phyloP scores from a whole-genome alignment of 2,329 filamentous ascomycete species.

The Didymella exigua region DNA sequence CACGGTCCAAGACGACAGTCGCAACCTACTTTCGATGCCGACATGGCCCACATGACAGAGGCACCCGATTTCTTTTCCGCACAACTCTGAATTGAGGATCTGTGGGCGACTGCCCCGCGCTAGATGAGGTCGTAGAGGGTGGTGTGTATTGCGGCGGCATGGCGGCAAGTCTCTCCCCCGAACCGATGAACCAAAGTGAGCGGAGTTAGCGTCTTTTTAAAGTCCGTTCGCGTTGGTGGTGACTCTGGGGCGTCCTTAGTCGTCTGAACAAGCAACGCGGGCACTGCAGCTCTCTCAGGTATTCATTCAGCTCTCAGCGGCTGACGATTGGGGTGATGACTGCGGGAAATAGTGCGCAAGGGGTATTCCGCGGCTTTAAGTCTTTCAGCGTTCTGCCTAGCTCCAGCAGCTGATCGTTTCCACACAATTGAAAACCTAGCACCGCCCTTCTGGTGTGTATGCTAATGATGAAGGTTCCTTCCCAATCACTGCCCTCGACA shows the following conservation, averaged over 20 bases:
- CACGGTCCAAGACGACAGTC: neutral
- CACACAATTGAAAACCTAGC: constrained; percentile 26
- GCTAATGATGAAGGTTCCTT: constrained; percentile 14
- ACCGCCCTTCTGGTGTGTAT: constrained; percentile 16
- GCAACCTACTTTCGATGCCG: constrained; percentile 81
- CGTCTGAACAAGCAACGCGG: neutral
- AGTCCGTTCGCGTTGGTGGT: constrained; percentile 24
- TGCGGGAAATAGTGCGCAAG: constrained; percentile 20
- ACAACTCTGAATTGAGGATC: constrained; percentile 87
- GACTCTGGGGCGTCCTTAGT: neutral
- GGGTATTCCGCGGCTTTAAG: constrained; percentile 35
- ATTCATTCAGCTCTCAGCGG: neutral
- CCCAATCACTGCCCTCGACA: neutral
- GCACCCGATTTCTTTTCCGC: constrained; percentile 88
- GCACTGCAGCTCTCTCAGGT: neutral
- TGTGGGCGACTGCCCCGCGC: constrained; percentile 78
- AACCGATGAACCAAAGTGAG: constrained; percentile 11
- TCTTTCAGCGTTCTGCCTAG: constrained; percentile 33
- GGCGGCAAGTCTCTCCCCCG: constrained; percentile 7
- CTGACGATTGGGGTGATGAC: neutral
- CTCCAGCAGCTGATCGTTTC: constrained; percentile 33
- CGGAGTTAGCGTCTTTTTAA: constrained; percentile 30
- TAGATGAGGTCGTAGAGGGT: constrained; percentile 77
- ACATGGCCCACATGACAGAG: constrained; percentile 89
- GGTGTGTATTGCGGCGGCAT: constrained; percentile 73